Base-by-base conservation (phyloP, 176 grass and related monocot genomes). In the Oryza rufipogon region DNA sequence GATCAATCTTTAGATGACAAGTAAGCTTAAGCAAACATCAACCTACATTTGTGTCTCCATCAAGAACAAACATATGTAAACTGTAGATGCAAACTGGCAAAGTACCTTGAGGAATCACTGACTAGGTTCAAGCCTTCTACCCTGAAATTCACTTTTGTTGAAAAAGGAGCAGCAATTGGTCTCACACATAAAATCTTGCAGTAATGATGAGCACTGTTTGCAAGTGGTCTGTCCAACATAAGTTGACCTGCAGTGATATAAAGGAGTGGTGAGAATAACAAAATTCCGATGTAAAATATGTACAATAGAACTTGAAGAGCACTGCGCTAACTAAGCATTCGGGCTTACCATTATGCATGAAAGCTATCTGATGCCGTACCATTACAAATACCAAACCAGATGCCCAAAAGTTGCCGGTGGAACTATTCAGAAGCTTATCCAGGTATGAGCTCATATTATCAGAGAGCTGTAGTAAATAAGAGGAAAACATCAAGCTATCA, bases 371-470 rank as follows among this genome's bases (percentile, higher is more conserved):
- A 51, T 74, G 78, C n/a, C 61, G 91, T n/a, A 98, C 86, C 83
- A 87, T 98, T 67, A 89, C 87, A 90, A 86, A 94, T 33, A 98
- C 91, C 89, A 91, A 95, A 66, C 91, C 93, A 68, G 91, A 88
- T 90, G 78, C 79, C 96, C 96, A 98, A 83, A 98, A 93, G 72
- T 93, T 81, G 36, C 83, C 86, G 74, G 78, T 81, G 36, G 93
- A 95, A 77, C 80, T 92, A 79, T 39, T 85, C 79, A 92, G 84
- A 74, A 98, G 96, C 69, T 91, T 93, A 73, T 87, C 74, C 86
- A 98, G 88, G 76, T 91, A 85, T 22, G 76, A 80, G 70, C 86
- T 90, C 71, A 95, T 89, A 85, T 98, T 83, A 71, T 96, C 77
- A 81, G 83, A 88, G 60, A 99, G 94, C 97, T 99, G 74, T 72